Conservation (phyloP, 2,329 filamentous ascomycete species). For the Verticillium nubilum region DNA sequence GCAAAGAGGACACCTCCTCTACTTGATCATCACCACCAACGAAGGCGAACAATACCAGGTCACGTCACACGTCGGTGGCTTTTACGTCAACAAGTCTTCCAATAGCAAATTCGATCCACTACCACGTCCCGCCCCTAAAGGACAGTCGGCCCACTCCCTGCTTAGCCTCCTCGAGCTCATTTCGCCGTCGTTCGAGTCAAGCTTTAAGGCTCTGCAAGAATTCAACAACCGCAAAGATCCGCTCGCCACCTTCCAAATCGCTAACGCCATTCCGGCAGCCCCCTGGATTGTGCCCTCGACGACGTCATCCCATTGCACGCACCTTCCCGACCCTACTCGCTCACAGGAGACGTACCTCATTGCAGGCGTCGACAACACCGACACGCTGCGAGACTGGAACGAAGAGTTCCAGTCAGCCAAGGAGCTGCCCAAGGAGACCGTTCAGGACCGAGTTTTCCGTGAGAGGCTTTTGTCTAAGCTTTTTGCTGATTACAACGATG, state of each 20-base stretch:
- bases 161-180: slow-evolving; percentile 72
- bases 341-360: slow-evolving; percentile 92
- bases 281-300: slow-evolving; percentile 82
- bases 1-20: slow-evolving; percentile 88
- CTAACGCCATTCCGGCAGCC: slow-evolving; percentile 85
- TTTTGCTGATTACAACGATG: slow-evolving; percentile 96
- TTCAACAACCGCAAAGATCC: slow-evolving; percentile 82
- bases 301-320: slow-evolving; percentile 58
- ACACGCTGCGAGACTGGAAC: slow-evolving; percentile 96
- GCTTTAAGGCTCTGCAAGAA: slow-evolving; percentile 76
- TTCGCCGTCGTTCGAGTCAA: slow-evolving; percentile 74
- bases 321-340: slow-evolving; percentile 78
- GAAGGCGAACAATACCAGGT: slow-evolving; percentile 95
- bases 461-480: slow-evolving; percentile 92
- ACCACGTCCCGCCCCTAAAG: slow-evolving; percentile 74
- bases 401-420: slow-evolving; percentile 97
- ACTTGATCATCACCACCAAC: slow-evolving; percentile 81
- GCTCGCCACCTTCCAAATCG: slow-evolving; percentile 89
- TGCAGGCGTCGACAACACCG: slow-evolving; percentile 85
- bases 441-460: slow-evolving; percentile 93
- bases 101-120: slow-evolving; percentile 93
- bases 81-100: slow-evolving; percentile 95
- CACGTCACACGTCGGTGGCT: slow-evolving; percentile 88
- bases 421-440: slow-evolving; percentile 86
- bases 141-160: slow-evolving; percentile 76